Evolutionary conservation across 106 monocot genomes (phyloP), one percentile per base, ranked within the genome.

Genomic region (Dactylorhiza incarnata): DNA sequence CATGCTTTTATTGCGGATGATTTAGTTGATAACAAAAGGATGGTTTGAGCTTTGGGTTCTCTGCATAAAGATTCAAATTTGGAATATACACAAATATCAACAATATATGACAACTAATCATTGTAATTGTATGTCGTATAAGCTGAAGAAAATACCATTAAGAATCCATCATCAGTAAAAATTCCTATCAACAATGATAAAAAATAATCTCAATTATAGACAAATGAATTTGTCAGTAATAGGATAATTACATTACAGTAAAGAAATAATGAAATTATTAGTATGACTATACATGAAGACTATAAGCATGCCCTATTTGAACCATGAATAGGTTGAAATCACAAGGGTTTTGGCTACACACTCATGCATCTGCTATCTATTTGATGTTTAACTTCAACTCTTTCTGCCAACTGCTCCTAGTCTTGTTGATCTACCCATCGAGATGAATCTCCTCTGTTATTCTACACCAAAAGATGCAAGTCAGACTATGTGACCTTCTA

Each of bases 341-440:
- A 22, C 78, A 79, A 48, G 91, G 91, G 55, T 94, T 94, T 97
- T 51, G 88, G 84, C 4, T 90, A 77, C 48, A 97, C 84, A 29
- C 93, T 93, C 89, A 93, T 86, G 86, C 96, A 97, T 87, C 86
- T n/a, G n/a, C n/a, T n/a, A n/a, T n/a, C n/a, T n/a, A n/a, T n/a
- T n/a, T n/a, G n/a, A n/a, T n/a, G n/a, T n/a, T n/a, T n/a, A n/a
- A n/a, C n/a, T n/a, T n/a, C n/a, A n/a, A n/a, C n/a, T n/a, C n/a
- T n/a, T n/a, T n/a, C n/a, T n/a, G n/a, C n/a, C n/a, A n/a, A n/a
- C n/a, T n/a, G n/a, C n/a, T n/a, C n/a, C n/a, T n/a, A n/a, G n/a
- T n/a, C n/a, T n/a, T n/a, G n/a, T n/a, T n/a, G n/a, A n/a, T n/a
- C n/a, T n/a, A n/a, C n/a, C n/a, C n/a, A n/a, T n/a, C n/a, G n/a